Evolutionary conservation across 2,329 filamentous ascomycete genomes (phyloP), one percentile per base, ranked within the genome.

Genomic region (Pestalotiopsis sp.): DNA sequence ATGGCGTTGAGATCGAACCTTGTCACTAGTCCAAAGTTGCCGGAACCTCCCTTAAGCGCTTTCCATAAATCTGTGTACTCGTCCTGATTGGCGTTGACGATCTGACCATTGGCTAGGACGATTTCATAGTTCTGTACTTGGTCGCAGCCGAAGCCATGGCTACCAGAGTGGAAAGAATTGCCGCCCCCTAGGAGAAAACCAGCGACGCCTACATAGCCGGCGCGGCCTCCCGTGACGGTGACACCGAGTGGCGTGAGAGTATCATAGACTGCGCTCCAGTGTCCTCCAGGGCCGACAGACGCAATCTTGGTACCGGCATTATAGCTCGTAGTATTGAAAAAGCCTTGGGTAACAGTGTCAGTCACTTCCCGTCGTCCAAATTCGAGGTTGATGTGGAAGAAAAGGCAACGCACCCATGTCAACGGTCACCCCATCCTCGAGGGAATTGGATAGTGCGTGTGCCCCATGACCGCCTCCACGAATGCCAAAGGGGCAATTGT

Each of bases 41-140:
- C 81, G 14, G 78, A 77, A 52, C 84, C 84, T 14, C 83, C 84
- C 66, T 82, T 81, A 3, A 85, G 76, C 0, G 83, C 84, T 65
- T 77, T 78, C 72, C 77, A 85, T 1, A 86, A 77, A 68, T 85
- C 83, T 0, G 72, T 12, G 69, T 84, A 77, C 3, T 76, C 68
- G 0, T 72, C 68, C 1, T 72, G 73, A 41, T 79, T 82, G 14
- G 81, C 83, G 20, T 80, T 79, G 41, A 84, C 73, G 38, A 85
- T 77, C 4, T 72, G 62, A 13, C 66, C 83, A 64, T 74, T 74
- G 0, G 80, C 80, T 1, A 84, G 78, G 4, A 86, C 82, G 27
- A 86, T 80, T 68, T 84, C 73, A 63, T 76, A 84, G 63, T 78
- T 80, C 36, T 77, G 67, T 1, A 86, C 79, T 49, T 80, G 83